Evolutionary conservation across 208 protist species (phyloP).

Genomic region (Trypanosoma mega): DNA sequence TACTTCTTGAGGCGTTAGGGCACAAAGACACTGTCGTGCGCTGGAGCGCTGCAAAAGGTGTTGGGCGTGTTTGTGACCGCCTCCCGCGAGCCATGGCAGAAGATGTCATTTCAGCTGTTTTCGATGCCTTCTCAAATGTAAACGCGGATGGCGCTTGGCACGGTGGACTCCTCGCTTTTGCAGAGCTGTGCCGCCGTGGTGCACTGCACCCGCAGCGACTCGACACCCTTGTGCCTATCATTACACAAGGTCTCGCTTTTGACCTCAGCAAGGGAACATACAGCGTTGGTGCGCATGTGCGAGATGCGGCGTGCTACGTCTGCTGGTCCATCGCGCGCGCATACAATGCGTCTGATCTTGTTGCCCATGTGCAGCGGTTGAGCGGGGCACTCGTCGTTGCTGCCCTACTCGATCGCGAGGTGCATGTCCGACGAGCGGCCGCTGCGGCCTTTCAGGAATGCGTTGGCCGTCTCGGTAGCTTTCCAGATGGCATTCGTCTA

Average conservation of each 20-base stretch:
- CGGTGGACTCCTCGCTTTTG: slow-evolving; percentile 95
- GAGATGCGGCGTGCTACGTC: slow-evolving; percentile 98
- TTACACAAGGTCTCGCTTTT: slow-evolving; percentile 89
- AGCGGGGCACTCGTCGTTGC: slow-evolving; percentile 75
- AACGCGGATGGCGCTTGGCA: slow-evolving; percentile 90
- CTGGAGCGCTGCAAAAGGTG: slow-evolving; percentile 97
- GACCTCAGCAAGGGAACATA: slow-evolving; percentile 94
- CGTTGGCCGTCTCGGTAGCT: slow-evolving; percentile 92
- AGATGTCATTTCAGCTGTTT: slow-evolving; percentile 87
- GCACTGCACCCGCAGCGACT: slow-evolving; percentile 89
- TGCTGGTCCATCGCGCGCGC: slow-evolving; percentile 98
- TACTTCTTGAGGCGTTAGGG: slow-evolving; percentile 64
- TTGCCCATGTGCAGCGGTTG: slow-evolving; percentile 74
- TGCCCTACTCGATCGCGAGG: slow-evolving; percentile 90
- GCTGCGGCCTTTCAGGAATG: slow-evolving; percentile 94
- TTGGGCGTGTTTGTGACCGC: slow-evolving; percentile 93
- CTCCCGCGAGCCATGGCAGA: slow-evolving; percentile 87
- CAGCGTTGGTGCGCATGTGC: slow-evolving; percentile 96
- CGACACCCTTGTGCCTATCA: slow-evolving; percentile 55
- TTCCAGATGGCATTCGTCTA: slow-evolving; percentile 97
- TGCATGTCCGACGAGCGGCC: slow-evolving; percentile 91
- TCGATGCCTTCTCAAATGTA: slow-evolving; percentile 65
- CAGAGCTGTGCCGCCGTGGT: slow-evolving; percentile 95
- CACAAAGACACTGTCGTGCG: slow-evolving; percentile 95
- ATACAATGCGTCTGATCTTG: slow-evolving; percentile 92